Conservation (phyloP, 108 stramenopile genomes). For the Skeletonema grethae region DNA sequence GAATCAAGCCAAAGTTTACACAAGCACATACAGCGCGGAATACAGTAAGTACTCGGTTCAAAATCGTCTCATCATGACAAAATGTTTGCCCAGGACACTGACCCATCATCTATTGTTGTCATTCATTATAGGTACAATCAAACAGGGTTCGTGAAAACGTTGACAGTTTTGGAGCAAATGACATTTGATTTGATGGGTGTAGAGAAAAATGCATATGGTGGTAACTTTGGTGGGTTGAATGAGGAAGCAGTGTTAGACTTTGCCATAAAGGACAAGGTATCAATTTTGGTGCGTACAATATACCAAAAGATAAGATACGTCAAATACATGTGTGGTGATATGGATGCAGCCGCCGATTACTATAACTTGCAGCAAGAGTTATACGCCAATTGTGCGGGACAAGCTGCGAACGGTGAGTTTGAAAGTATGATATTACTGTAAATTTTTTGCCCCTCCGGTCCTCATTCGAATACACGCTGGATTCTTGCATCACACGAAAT, state of each 20-base stretch:
- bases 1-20: not conserved
- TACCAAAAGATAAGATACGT: conserved; percentile 5
- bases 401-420: not conserved
- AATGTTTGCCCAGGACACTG: too few relatives aligned
- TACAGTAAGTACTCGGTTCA: not conserved
- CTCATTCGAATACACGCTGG: not conserved
- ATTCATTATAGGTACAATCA: not conserved
- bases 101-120: too few relatives aligned
- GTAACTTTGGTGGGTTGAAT: not conserved
- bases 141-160: not conserved
- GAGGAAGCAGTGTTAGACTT: not conserved
- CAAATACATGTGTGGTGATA: conserved; percentile 7
- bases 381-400: not conserved
- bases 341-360: not conserved
- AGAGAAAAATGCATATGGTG: not conserved
- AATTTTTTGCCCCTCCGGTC: not conserved
- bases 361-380: not conserved
- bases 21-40: not conserved
- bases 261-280: not conserved
- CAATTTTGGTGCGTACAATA: not conserved
- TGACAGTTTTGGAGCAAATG: not conserved
- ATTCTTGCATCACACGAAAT: not conserved
- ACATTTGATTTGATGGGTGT: conserved; percentile 1
- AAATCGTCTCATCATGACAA: not conserved
- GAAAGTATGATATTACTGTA: not conserved